phyloP scores from a whole-genome alignment of 164 flowering plant species.

The Cinnamomum micranthum region DNA sequence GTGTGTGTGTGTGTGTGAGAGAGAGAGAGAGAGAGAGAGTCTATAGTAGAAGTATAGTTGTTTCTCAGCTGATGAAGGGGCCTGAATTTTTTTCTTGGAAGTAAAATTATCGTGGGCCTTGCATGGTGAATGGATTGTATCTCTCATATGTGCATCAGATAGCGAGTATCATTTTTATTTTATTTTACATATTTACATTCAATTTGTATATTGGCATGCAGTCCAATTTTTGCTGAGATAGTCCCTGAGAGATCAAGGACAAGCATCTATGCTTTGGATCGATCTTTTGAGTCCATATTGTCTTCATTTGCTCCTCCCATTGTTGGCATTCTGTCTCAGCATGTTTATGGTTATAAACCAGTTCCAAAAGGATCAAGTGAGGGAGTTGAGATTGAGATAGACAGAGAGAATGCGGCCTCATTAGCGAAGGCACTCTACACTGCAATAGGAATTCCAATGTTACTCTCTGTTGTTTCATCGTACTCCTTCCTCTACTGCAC shows the following conservation, averaged over 20 bases:
- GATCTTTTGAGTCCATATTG: constrained; percentile 77
- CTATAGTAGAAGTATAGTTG: no score
- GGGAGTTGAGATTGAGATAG: constrained; percentile 53
- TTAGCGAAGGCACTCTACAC: constrained; percentile 83
- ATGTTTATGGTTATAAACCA: constrained; percentile 73
- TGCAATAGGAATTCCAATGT: constrained; percentile 72
- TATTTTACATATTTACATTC: neutral
- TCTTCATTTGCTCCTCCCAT: constrained; percentile 96
- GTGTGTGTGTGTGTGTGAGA: no score
- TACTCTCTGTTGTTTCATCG: constrained; percentile 72
- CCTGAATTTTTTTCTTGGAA: no score
- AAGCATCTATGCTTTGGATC: constrained; percentile 85
- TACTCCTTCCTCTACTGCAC: constrained; percentile 75
- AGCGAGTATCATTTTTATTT: neutral
- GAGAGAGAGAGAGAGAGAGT: no score
- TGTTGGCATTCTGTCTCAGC: constrained; percentile 76
- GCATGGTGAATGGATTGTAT: no score
- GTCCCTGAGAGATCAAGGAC: constrained; percentile 87
- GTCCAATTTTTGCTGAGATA: constrained; percentile 97
- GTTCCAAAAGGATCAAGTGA: constrained; percentile 43
- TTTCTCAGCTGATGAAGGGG: no score
- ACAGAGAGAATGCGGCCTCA: constrained; percentile 76
- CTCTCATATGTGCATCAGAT: no score
- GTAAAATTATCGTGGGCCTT: no score
- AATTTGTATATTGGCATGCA: constrained; percentile 22